These are phyloP conservation scores for Coemansia sp. DNA, from an alignment of 192 early-diverging fungal genomes.

Conservation along the genomic window DNA sequence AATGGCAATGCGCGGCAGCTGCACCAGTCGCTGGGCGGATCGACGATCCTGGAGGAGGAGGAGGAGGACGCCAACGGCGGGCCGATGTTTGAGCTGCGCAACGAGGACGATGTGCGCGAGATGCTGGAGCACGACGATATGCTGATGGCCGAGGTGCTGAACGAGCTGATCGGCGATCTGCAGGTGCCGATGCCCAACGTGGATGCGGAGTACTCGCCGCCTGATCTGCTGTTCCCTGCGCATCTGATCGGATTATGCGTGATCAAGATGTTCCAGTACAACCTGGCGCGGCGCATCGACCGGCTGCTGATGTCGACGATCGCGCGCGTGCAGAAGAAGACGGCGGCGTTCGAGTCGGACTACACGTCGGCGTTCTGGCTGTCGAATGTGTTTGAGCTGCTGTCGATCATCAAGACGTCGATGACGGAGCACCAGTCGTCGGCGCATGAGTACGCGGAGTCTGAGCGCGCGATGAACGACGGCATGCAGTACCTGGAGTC, in stretches of 20 bases:
- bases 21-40: constrained; percentile 9
- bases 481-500: constrained; percentile 89
- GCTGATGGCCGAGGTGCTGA: constrained; percentile 80
- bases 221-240: constrained; percentile 89
- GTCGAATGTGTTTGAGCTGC: constrained; percentile 92
- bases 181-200: constrained; percentile 87
- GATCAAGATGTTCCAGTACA: constrained; percentile 84
- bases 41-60: constrained; percentile 20
- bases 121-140: constrained; percentile 63
- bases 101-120: constrained; percentile 47
- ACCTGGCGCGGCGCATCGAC: constrained; percentile 80
- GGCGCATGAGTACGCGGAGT: constrained; percentile 62
- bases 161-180: constrained; percentile 84
- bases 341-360: constrained; percentile 57
- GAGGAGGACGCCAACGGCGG: constrained; percentile 23
- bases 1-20: not conserved
- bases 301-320: constrained; percentile 85
- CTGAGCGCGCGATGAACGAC: constrained; percentile 77
- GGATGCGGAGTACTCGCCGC: constrained; percentile 66
- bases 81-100: constrained; percentile 17
- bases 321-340: constrained; percentile 73
- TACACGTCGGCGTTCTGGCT: constrained; percentile 90
- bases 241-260: constrained; percentile 85
- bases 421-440: constrained; percentile 70
- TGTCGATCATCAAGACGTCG: constrained; percentile 84